Conservation (phyloP, 345 rosid species). For the Triadica sebifera region DNA sequence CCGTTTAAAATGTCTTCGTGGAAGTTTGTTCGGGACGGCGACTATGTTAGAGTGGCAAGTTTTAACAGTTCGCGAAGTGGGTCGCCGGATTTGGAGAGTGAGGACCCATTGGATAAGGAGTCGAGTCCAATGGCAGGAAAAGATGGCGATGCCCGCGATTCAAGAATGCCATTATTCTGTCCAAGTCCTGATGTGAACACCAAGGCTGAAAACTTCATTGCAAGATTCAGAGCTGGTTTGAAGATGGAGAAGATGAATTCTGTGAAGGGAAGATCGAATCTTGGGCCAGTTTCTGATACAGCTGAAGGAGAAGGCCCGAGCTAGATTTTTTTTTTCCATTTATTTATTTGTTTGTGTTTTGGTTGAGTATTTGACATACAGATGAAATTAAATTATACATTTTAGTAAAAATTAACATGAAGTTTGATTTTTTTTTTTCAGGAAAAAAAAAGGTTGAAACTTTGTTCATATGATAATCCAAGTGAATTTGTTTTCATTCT, state of each 20-base stretch:
- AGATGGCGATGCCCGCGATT: not conserved
- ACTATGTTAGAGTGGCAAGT: slow-evolving; percentile 68
- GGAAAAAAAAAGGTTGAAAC: not conserved
- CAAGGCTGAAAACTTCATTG: slow-evolving; percentile 81
- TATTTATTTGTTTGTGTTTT: not conserved
- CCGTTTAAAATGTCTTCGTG: slow-evolving; percentile 66
- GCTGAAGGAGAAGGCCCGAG: slow-evolving; percentile 14
- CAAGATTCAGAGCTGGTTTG: slow-evolving; percentile 75
- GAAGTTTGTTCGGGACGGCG: slow-evolving; percentile 61
- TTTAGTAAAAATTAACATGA: not conserved
- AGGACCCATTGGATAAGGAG: slow-evolving; percentile 33
- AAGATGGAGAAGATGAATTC: slow-evolving; percentile 72
- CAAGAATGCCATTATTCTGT: slow-evolving; percentile 38
- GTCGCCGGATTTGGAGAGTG: slow-evolving; percentile 52
- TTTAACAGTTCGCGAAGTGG: slow-evolving; percentile 44
- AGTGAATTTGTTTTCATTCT: not conserved
- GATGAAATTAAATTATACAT: not conserved
- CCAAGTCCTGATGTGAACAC: slow-evolving; percentile 89
- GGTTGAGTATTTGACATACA: not conserved
- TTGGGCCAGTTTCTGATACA: slow-evolving; percentile 40
- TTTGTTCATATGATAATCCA: not conserved
- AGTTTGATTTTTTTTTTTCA: not conserved
- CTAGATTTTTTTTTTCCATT: not conserved
- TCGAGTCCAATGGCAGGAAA: slow-evolving; percentile 24
- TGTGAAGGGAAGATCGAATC: slow-evolving; percentile 52